Conservation (phyloP, 2,329 filamentous ascomycete species). For the Alternaria incomplexa region DNA sequence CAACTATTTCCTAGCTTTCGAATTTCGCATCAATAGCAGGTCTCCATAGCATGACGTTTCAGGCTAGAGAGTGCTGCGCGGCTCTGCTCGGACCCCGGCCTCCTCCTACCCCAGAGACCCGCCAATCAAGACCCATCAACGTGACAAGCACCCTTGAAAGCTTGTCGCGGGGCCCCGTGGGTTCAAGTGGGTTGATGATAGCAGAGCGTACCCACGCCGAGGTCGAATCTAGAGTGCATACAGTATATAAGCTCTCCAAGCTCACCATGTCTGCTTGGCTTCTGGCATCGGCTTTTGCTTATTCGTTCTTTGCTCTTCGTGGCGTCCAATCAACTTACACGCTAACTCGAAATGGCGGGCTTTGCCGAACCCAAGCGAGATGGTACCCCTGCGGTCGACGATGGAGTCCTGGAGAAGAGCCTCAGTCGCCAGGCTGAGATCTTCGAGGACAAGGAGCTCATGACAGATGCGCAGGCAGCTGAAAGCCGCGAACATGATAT, state of each 20-base stretch:
- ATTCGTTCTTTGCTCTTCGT: conserved; percentile 11
- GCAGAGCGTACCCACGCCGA: conserved; percentile 8
- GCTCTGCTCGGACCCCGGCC: conserved; percentile 1
- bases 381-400: background rate
- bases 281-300: conserved; percentile 9
- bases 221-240: background rate
- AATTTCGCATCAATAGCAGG: conserved; percentile 16
- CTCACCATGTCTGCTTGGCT: conserved; percentile 3
- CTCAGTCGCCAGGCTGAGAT: conserved; percentile 15
- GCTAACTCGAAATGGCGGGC: conserved; percentile 12
- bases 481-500: conserved; percentile 62
- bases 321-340: conserved; percentile 7
- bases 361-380: conserved; percentile 7
- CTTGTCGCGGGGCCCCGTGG: conserved; percentile 29
- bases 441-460: conserved; percentile 27
- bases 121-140: conserved; percentile 12
- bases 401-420: conserved; percentile 7
- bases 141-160: conserved; percentile 17
- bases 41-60: conserved; percentile 1
- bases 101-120: conserved; percentile 6
- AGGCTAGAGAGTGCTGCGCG: background rate
- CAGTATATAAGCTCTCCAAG: conserved; percentile 16
- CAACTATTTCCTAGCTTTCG: background rate
- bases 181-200: conserved; percentile 3
- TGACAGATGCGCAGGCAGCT: conserved; percentile 58